Base-by-base conservation (phyloP, 257 asterid species). In the Ehretia macrophylla region DNA sequence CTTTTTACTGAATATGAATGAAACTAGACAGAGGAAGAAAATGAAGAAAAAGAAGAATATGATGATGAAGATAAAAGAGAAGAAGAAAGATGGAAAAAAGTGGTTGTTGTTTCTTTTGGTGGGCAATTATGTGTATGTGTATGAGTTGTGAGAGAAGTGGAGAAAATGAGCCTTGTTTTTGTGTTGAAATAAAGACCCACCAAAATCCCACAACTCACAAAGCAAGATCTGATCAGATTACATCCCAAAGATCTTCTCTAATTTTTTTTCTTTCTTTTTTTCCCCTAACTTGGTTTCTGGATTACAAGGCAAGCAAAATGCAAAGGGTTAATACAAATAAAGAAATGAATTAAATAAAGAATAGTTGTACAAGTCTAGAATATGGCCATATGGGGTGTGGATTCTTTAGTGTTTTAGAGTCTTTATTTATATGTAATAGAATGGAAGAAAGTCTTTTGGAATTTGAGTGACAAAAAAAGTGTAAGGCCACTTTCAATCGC, bases 181-280 rank as follows among this genome's bases (percentile, higher is more conserved):
- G 77, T 62, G 70, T 50, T 67, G 77, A 71, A 67, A 61, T 20
- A 69, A 68, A 75, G 84, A 73, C 88, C 77, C 84, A 68, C 78
- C 76, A 84, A 86, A 84, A 73, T 81, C 47, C 83, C 82, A 77
- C 83, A 81, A 63, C 75, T 75, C 80, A 84, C 74, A 82, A 84
- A 83, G 84, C 92, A 84, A 89, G 92, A 84, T 86, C 95, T 81
- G 85, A 76, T 79, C 87, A 81, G 85, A 81, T 82, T 75, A 71
- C 77, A 64, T 58, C 47, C 76, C 59, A 63, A 72, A 62, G 68
- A 66, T 63, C 45, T 65, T 61, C 72, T 5, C 58, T 62, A 64
- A 58, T 35, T 45, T 74, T 58, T 72, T 65, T 27, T 27, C n/a
- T 27, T 3, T 3, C 35, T 27, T 27, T 27, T 27, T 27, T 27